Evolutionary conservation across 2,329 filamentous ascomycete genomes (phyloP).

Genomic region (Alternaria tenuissima): DNA sequence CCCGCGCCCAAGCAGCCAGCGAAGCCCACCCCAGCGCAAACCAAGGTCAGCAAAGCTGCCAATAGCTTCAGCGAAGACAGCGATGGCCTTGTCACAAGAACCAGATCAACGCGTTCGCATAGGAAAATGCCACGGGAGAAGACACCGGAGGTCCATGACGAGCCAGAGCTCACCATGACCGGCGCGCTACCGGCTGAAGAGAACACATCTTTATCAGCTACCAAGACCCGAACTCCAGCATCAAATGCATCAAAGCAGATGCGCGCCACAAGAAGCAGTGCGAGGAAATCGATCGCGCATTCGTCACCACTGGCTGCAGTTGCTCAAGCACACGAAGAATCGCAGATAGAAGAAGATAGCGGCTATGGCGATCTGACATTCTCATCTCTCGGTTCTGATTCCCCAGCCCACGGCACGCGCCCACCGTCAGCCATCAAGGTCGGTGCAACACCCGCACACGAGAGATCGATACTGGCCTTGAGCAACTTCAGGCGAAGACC

Average conservation of each 20-base stretch:
- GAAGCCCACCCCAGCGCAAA: conserved; percentile 28
- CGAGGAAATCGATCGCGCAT: conserved; percentile 24
- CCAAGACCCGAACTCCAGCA: conserved; percentile 32
- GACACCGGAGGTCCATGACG: conserved; percentile 27
- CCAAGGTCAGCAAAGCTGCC: conserved; percentile 18
- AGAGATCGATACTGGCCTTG: conserved; percentile 59
- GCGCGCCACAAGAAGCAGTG: conserved; percentile 29
- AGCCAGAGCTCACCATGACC: conserved; percentile 46
- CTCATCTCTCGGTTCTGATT: conserved; percentile 45
- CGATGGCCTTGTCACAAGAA: conserved; percentile 46
- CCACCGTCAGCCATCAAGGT: conserved; percentile 56
- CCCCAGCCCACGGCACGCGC: conserved; percentile 46
- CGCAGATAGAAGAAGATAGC: conserved; percentile 32
- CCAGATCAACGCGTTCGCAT: conserved; percentile 30
- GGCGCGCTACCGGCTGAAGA: conserved; percentile 43
- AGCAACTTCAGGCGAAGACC: conserved; percentile 60
- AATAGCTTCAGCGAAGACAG: conserved; percentile 48
- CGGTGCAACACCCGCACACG: conserved; percentile 54
- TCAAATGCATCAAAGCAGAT: conserved; percentile 27
- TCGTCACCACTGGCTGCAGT: conserved; percentile 15
- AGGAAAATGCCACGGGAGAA: conserved; percentile 29
- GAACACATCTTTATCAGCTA: conserved; percentile 2
- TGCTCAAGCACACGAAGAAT: conserved; percentile 18
- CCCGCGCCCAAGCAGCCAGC: conserved; percentile 28
- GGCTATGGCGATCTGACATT: conserved; percentile 47